Percentiles rank a stretch among this genome's conserved stretches.
Conservation (phyloP, 371 early-diverging fungal species). For the Nematocida homosporus region DNA sequence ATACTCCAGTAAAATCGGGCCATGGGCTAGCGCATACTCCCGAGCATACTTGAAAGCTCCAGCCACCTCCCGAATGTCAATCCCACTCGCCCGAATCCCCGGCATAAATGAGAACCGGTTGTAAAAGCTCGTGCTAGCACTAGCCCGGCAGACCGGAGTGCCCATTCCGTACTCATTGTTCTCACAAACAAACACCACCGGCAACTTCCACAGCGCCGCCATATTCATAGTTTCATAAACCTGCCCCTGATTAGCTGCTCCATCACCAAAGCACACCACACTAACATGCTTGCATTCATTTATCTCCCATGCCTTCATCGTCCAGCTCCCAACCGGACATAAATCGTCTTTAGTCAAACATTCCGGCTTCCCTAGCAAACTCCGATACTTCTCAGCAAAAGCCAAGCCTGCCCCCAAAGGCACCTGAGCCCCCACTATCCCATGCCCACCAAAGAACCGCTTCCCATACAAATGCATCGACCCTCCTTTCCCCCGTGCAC, state of each 20-base stretch:
- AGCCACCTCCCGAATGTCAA: conserved; percentile 68
- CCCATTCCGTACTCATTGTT: conserved; percentile 99
- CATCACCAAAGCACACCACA: conserved; percentile 92
- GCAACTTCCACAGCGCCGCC: conserved; percentile 94
- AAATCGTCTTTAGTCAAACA: neutral
- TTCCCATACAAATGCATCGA: conserved; percentile 98
- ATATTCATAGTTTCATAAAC: conserved; percentile 97
- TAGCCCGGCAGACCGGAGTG: conserved; percentile 79
- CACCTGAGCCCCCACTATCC: conserved; percentile 97
- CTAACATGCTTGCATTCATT: conserved; percentile 66
- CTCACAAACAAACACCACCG: conserved; percentile 89
- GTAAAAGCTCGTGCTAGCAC: conserved; percentile 85
- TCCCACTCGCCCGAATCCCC: conserved; percentile 78
- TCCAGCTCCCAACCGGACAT: conserved; percentile 41
- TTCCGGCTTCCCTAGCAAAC: neutral
- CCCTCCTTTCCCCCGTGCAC: conserved; percentile 93
- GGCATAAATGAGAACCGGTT: conserved; percentile 91
- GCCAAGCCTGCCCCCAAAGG: conserved; percentile 93
- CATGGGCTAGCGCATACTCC: conserved; percentile 66
- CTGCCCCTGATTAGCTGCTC: conserved; percentile 98
- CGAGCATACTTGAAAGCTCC: conserved; percentile 55
- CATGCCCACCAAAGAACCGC: conserved; percentile 96
- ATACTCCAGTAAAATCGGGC: conserved; percentile 90
- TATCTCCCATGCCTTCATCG: conserved; percentile 31
- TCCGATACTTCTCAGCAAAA: conserved; percentile 82